A percentile compares a stretch with the other conserved stretches of the same genome.
Conservation (phyloP, 495 filamentous ascomycete genomes). For the Penicillium simplicissimum region DNA sequence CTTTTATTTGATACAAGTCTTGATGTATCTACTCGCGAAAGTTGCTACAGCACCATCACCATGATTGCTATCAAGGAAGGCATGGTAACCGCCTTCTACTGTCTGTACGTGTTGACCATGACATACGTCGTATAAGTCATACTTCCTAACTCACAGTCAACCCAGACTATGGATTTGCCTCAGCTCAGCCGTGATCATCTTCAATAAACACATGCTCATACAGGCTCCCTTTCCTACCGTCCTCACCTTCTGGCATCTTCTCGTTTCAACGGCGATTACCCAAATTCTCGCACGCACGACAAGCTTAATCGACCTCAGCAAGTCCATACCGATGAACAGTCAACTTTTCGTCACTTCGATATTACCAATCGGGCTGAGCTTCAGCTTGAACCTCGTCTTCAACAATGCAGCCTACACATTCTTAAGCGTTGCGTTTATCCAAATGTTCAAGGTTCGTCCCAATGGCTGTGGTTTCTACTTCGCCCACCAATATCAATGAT, state of each 20-base stretch:
- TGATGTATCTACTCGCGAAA: no score
- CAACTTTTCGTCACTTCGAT: not conserved
- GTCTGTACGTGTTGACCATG: not conserved
- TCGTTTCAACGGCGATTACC: not conserved
- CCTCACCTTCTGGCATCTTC: slow-evolving; percentile 1
- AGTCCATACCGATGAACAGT: not conserved
- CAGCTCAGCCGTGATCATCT: not conserved
- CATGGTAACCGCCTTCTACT: not conserved
- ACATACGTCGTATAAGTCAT: not conserved
- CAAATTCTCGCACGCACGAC: not conserved
- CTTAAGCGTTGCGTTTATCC: not conserved
- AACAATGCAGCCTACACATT: slow-evolving; percentile 7
- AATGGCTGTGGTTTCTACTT: not conserved
- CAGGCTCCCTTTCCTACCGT: not conserved
- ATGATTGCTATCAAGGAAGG: not conserved
- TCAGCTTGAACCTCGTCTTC: slow-evolving; percentile 1
- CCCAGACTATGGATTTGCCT: not conserved
- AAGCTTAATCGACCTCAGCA: not conserved
- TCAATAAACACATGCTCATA: not conserved
- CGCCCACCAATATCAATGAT: no score
- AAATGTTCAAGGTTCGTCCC: not conserved
- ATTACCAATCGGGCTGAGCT: not conserved
- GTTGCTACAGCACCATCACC: not conserved
- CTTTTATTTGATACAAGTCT: no score
- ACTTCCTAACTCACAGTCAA: not conserved